Evolutionary conservation across 1,139 yeast genomes (phyloP).

Genomic region (Yamadazyma triangularis): DNA sequence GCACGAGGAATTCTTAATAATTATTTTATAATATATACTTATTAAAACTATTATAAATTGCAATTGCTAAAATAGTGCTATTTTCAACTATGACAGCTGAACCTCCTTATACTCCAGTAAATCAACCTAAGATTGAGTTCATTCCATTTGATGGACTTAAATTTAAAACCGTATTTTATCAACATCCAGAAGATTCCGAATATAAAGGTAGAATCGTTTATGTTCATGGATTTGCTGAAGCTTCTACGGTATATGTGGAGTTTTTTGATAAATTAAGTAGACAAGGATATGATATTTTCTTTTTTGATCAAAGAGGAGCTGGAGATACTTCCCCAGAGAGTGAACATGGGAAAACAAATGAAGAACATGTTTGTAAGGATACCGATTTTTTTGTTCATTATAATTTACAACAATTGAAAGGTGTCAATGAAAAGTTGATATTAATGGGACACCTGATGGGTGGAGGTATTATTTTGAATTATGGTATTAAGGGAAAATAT

Average conservation of each 20-base stretch:
- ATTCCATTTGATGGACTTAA: conserved; percentile 33
- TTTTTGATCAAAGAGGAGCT: conserved; percentile 86
- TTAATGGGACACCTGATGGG: conserved; percentile 96
- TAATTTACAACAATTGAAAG: conserved; percentile 19
- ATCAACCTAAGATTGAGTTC: conserved; percentile 23
- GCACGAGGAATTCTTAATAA: too few species aligned
- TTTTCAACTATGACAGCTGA: conserved; percentile 3
- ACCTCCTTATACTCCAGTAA: conserved; percentile 34
- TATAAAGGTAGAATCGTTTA: conserved; percentile 56
- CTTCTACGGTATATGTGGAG: conserved; percentile 48
- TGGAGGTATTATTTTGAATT: conserved; percentile 75
- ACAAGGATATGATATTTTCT: conserved; percentile 68
- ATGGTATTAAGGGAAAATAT: conserved; percentile 63
- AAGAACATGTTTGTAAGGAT: conserved; percentile 59
- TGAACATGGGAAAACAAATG: conserved; percentile 63
- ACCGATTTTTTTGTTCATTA: conserved; percentile 57
- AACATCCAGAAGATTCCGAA: conserved; percentile 28
- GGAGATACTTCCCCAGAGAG: conserved; percentile 68
- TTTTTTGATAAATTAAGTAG: conserved; percentile 54
- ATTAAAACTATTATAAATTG: too few species aligned
- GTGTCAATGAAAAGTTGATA: conserved; percentile 41
- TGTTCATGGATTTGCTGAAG: conserved; percentile 84
- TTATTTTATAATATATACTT: too few species aligned
- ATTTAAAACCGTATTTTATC: conserved; percentile 39
- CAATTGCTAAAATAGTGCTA: too few species aligned